A percentile compares a stretch with the other conserved stretches of the same genome.
These are phyloP conservation scores for Hemileia vastatrix DNA, from an alignment of 1,284 basidiomycete genomes.

Conservation along the genomic window DNA sequence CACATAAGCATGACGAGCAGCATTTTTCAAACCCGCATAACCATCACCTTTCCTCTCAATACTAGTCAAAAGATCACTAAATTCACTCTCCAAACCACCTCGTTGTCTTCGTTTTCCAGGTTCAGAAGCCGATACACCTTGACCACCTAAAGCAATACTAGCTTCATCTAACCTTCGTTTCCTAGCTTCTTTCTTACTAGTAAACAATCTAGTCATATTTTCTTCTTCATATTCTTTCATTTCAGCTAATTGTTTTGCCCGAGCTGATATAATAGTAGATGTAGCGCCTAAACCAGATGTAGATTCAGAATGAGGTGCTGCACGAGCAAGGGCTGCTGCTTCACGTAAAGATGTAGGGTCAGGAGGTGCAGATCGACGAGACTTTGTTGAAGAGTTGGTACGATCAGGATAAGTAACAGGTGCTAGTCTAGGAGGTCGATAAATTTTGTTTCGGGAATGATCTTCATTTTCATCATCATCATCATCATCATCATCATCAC, in stretches of 20 bases:
- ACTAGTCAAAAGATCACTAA: conserved; percentile 9
- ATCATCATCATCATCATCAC: not conserved
- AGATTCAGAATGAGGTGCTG: conserved; percentile 6
- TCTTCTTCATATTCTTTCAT: conserved; percentile 91
- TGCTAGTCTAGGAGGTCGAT: conserved; percentile 82
- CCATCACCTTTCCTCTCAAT: conserved; percentile 3
- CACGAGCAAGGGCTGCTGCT: not conserved
- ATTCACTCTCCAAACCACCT: conserved; percentile 19
- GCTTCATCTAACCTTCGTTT: conserved; percentile 76
- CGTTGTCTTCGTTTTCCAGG: conserved; percentile 2
- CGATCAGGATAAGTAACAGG: conserved; percentile 78
- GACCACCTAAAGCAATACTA: conserved; percentile 72
- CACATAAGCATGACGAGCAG: no score
- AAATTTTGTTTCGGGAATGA: conserved; percentile 49
- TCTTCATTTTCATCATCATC: not conserved
- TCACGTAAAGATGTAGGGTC: conserved; percentile 54
- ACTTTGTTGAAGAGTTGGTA: conserved; percentile 37
- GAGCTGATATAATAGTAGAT: conserved; percentile 48
- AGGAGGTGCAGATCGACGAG: not conserved
- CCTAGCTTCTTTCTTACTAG: conserved; percentile 79
- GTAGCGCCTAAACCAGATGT: conserved; percentile 5
- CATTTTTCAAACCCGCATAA: conserved; percentile 1
- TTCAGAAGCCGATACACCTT: conserved; percentile 23
- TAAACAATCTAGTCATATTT: conserved; percentile 82
- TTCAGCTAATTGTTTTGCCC: conserved; percentile 66